Percentiles rank a stretch among this genome's conserved stretches.
Evolutionary conservation across 306 rosid genomes (phyloP).

Genomic region (Sechiopsis laciniata): DNA sequence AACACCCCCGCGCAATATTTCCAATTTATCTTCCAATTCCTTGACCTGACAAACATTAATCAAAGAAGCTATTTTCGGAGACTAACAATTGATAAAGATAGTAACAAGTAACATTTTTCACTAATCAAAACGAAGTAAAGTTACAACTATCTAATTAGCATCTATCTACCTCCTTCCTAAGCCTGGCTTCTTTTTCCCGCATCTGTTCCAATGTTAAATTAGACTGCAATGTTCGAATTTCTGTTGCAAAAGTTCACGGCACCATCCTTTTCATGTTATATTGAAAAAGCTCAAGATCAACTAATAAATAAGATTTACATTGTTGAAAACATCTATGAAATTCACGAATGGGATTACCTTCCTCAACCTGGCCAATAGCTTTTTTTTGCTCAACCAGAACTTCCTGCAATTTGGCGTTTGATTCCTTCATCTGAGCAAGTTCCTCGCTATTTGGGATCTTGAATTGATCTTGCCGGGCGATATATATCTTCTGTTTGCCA

Average conservation of each 20-base stretch:
- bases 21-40: slow-evolving; percentile 64
- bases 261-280: background rate
- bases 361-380: slow-evolving; percentile 51
- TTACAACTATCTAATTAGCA: background rate
- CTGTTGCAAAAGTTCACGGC: slow-evolving; percentile 41
- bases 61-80: slow-evolving; percentile 22
- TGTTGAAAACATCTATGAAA: background rate
- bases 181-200: slow-evolving; percentile 49
- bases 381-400: slow-evolving; percentile 50
- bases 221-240: slow-evolving; percentile 61
- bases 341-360: slow-evolving; percentile 40
- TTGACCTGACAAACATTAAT: slow-evolving; percentile 40
- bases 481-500: slow-evolving; percentile 92
- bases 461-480: slow-evolving; percentile 82
- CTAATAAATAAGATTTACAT: background rate
- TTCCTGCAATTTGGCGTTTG: slow-evolving; percentile 51
- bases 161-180: slow-evolving; percentile 57
- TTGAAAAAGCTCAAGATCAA: background rate
- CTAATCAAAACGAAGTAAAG: background rate
- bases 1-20: slow-evolving; percentile 70
- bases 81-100: background rate
- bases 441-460: slow-evolving; percentile 66
- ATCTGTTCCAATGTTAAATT: slow-evolving; percentile 80
- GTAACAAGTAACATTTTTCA: background rate
- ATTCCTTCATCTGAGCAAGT: slow-evolving; percentile 79